Base-by-base conservation (phyloP, 148 eudicot genomes). In the Bassia scoparia region DNA sequence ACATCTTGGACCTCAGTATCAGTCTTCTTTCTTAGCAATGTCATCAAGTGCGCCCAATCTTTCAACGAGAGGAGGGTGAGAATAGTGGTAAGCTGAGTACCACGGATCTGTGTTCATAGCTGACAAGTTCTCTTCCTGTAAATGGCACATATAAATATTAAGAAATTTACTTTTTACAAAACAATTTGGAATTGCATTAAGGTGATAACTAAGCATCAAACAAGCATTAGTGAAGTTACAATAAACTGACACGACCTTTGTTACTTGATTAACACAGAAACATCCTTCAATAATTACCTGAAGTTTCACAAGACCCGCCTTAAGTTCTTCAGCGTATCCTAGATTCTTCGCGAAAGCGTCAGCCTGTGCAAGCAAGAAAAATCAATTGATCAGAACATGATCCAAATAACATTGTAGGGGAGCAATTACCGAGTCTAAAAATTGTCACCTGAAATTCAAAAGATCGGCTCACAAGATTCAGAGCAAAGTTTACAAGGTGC, bases 41-140 rank as follows among this genome's bases (percentile, higher is more conserved):
- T 84, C 86, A 67, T 88, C 98, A 21, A 95, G 81, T 20, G 97
- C 97, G 31, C 90, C 79, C 78, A 95, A 74, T 81, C 97, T 87
- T 86, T 95, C 99, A 30, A 92, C 99, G 5, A 95, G 89, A 20
- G 99, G 99, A 62, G 97, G 99, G 78, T 95, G 99, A 69, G 97
- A 91, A 76, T 86, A 91, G 74, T 95, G 99, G 76, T 95, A 95
- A 3, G 99, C 96, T 0, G 99, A 95, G 81, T 95, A 91, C 96
- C 96, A 92, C 27, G 96, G 97, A 85, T 95, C 99, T 15, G 96
- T 91, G 75, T 95, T 95, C 97, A 95, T 95, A 11, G 99, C 87
- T 21, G 99, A 91, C 77, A 95, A 69, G 75, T 95, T 95, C 78
- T 95, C 97, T 58, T 95, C 99, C 99, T 95, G 88, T 23, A 71